Conservation (phyloP, 202 grass and related monocot species). For the Zizania palustris region DNA sequence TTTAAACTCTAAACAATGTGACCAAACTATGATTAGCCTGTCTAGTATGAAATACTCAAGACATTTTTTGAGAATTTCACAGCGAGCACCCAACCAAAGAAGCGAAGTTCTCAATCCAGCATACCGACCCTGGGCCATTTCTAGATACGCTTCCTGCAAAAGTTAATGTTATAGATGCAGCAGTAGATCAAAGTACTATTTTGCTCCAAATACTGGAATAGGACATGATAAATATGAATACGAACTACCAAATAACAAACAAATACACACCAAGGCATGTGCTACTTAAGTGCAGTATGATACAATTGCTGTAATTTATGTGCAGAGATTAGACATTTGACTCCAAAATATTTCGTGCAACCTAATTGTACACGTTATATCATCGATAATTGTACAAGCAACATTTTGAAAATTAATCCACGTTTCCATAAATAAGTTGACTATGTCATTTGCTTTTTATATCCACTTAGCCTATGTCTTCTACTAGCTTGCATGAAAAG, state of each 20-base stretch:
- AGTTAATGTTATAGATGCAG: slow-evolving; percentile 3
- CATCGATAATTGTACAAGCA: not conserved
- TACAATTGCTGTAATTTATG: not conserved
- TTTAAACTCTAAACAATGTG: slow-evolving; percentile 33
- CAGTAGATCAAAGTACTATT: not conserved
- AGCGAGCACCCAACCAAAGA: not conserved
- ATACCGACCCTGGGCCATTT: slow-evolving; percentile 29
- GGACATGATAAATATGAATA: not conserved
- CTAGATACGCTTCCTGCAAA: slow-evolving; percentile 27
- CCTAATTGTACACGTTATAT: not conserved
- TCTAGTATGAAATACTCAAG: slow-evolving; percentile 23
- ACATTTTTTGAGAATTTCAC: slow-evolving; percentile 15
- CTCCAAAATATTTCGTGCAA: not conserved
- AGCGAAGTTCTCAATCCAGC: slow-evolving; percentile 2
- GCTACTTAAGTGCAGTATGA: not conserved
- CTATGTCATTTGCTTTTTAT: not conserved
- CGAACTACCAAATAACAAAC: not conserved
- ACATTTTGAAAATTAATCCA: not conserved
- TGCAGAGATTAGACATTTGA: not conserved
- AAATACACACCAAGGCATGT: not conserved
- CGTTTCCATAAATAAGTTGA: not conserved
- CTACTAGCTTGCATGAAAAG: not conserved
- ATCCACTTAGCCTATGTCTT: too few relatives aligned
- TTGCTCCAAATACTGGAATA: not conserved
- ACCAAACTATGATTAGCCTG: slow-evolving; percentile 47